phyloP scores from a whole-genome alignment of 225 moss, liverwort and hornwort genomes.

The Marchantia polymorpha region DNA sequence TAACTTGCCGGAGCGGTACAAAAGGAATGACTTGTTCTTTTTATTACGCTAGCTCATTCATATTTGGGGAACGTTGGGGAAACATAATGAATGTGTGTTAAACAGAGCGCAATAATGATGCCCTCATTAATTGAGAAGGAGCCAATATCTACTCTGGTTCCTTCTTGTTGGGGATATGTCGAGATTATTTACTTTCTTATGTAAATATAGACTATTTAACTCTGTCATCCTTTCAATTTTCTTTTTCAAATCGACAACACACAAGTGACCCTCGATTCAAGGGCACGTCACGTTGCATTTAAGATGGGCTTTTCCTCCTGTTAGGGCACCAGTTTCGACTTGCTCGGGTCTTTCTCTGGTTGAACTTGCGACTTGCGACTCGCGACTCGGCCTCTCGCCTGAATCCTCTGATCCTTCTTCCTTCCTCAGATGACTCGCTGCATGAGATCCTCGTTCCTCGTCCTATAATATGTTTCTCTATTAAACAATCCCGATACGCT shows the following conservation, averaged over 20 bases:
- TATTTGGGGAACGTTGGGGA: slow-evolving; percentile 3
- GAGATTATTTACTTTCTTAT: background rate
- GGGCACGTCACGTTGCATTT: slow-evolving; percentile 1
- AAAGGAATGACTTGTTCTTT: background rate
- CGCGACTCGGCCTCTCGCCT: no score
- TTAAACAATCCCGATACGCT: no score
- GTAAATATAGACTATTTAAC: background rate
- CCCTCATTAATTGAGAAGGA: background rate
- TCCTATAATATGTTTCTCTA: no score
- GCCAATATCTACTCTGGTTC: slow-evolving; percentile 1
- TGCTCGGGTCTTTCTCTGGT: no score
- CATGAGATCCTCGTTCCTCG: no score
- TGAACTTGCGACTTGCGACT: no score
- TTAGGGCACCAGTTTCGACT: background rate
- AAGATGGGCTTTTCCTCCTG: background rate
- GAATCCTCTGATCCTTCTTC: no score
- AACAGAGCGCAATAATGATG: slow-evolving; percentile 5
- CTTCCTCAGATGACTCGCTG: no score
- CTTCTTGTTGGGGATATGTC: slow-evolving; percentile 4
- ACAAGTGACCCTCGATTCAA: background rate
- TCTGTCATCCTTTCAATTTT: background rate
- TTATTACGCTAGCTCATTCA: background rate
- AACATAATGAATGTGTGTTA: slow-evolving; percentile 3
- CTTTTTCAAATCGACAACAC: background rate
- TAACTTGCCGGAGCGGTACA: background rate